These are phyloP conservation scores for Pseudodiploospora longispora DNA, from an alignment of 2,329 filamentous ascomycete species.

Conservation along the genomic window DNA sequence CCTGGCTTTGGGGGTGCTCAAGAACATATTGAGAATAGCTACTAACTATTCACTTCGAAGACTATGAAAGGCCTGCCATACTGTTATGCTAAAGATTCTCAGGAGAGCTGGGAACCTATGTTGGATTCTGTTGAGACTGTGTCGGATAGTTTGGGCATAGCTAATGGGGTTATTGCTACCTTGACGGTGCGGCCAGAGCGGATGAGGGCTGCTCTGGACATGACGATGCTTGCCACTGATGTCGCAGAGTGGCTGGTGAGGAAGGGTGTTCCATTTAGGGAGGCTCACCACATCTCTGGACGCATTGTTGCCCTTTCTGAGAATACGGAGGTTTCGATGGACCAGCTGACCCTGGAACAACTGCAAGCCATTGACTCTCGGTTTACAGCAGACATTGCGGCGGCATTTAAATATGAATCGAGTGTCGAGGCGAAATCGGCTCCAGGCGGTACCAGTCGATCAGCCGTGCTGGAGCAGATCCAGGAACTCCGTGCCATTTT, in stretches of 20 bases:
- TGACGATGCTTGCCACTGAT: slow-evolving; percentile 66
- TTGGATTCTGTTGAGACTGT: slow-evolving; percentile 69
- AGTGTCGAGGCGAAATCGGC: slow-evolving; percentile 64
- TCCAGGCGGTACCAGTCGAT: slow-evolving; percentile 63
- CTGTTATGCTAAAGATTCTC: slow-evolving; percentile 72
- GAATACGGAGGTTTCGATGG: slow-evolving; percentile 55
- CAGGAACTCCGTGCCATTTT: slow-evolving; percentile 30
- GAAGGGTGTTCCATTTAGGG: slow-evolving; percentile 64
- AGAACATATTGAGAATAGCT: slow-evolving; percentile 17
- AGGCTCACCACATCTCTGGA: slow-evolving; percentile 71
- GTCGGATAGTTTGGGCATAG: slow-evolving; percentile 65
- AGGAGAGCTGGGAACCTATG: slow-evolving; percentile 69
- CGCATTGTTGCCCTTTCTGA: slow-evolving; percentile 64
- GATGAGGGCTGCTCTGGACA: slow-evolving; percentile 62
- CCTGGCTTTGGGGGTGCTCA: slow-evolving; percentile 11
- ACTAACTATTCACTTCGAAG: slow-evolving; percentile 21
- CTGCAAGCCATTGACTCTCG: slow-evolving; percentile 58
- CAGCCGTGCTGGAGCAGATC: slow-evolving; percentile 54
- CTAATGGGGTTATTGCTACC: slow-evolving; percentile 63
- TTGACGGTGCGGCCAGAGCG: slow-evolving; percentile 57
- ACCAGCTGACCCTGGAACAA: slow-evolving; percentile 58
- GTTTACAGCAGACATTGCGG: slow-evolving; percentile 58
- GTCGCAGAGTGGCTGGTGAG: slow-evolving; percentile 54
- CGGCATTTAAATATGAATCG: slow-evolving; percentile 62
- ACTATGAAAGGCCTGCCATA: slow-evolving; percentile 55